A percentile compares a stretch with the other conserved stretches of the same genome.
These are phyloP conservation scores for Besnoitia besnoiti DNA, from an alignment of 169 alveolate species.

Conservation along the genomic window DNA sequence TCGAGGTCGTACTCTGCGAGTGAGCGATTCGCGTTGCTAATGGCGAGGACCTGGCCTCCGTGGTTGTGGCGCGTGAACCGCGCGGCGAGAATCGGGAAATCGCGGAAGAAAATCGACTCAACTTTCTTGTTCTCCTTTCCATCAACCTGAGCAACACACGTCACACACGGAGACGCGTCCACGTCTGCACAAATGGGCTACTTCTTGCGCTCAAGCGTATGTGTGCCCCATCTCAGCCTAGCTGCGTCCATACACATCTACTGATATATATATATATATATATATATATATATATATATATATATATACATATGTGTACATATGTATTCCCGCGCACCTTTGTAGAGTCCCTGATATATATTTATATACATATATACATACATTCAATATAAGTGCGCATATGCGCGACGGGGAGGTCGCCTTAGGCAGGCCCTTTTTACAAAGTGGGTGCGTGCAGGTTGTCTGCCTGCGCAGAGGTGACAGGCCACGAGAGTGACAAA, in stretches of 20 bases:
- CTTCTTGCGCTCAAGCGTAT: neutral
- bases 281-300: neutral
- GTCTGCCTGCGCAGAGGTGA: too few species aligned
- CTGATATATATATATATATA: too few species aligned
- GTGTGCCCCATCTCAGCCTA: neutral
- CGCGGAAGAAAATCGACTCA: neutral
- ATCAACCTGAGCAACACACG: slow-evolving; percentile 9
- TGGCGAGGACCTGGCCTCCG: slow-evolving; percentile 1
- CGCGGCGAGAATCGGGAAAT: slow-evolving; percentile 28
- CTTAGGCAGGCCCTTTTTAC: too few species aligned
- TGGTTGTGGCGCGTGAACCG: slow-evolving; percentile 1
- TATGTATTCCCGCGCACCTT: neutral
- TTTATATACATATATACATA: neutral
- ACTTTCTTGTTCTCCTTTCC: slow-evolving; percentile 23
- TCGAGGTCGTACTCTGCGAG: slow-evolving; percentile 36
- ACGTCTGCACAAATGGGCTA: neutral
- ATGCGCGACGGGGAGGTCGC: neutral
- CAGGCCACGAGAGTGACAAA: neutral
- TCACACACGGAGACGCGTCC: neutral
- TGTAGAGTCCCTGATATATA: neutral
- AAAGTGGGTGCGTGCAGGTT: too few species aligned
- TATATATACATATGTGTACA: neutral
- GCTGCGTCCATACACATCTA: too few species aligned
- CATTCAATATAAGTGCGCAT: neutral
- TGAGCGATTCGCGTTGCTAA: slow-evolving; percentile 13